Base-by-base conservation (phyloP, 1,139 yeast genomes). In the Candida sp. region DNA sequence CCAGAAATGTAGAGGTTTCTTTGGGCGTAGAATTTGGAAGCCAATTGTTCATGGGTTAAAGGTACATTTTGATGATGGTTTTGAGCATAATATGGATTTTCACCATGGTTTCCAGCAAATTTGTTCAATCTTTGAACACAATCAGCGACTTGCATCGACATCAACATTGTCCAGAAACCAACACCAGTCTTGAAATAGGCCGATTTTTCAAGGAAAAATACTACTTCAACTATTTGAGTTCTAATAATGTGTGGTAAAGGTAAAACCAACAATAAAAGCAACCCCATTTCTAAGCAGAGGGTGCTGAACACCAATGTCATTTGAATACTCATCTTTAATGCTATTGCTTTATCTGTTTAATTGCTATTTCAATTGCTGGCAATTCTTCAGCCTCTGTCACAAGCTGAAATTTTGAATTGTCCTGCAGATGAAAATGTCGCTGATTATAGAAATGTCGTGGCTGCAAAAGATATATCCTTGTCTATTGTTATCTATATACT, bases 1-100 rank as follows among this genome's bases (percentile, higher is more conserved):
- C 90, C 91, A 15, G 84, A 76, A 47, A 85, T 74, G 60, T 85
- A 84, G 50, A 84, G 68, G 54, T 85, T 85, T 56, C 93, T 73
- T 59, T 85, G 90, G 38, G 84, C 75, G 54, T 82, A 83, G 51
- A 86, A 84, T 52, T 81, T 79, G 44, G 73, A 61, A n/a, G 77
- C 78, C 57, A 72, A 63, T 56, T 68, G 73, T 29, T 73, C 78
- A 44, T 64, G 60, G 43, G 60, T 60, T 53, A 68, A 58, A 6
- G 51, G 49, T 8, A 25, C 22, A 33, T 45, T 43, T 12, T 45
- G 49, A 34, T 47, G 45, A 12, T 27, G 11, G 7, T 39, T 47
- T 23, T 45, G 39, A 22, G 61, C 55, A 39, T 52, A 66, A 49
- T 62, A 60, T 3, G 71, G 66, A 41, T 57, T 61, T 29, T 53